phyloP scores from a whole-genome alignment of 2,329 filamentous ascomycete species.

The Ambrosiella xylebori region DNA sequence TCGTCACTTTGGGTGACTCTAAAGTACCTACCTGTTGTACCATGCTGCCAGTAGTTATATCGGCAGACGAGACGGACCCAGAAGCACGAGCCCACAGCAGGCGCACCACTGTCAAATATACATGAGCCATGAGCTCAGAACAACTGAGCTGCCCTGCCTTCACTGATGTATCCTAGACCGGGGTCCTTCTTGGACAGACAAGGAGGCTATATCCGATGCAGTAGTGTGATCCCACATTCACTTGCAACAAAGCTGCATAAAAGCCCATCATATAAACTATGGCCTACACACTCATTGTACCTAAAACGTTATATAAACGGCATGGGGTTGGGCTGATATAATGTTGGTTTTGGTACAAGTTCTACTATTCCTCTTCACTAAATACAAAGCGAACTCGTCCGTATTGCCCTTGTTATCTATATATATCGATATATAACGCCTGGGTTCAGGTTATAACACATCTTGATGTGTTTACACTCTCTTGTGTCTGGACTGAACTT shows the following conservation, averaged over 20 bases:
- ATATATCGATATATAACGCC: too few species aligned
- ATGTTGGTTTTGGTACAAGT: too few species aligned
- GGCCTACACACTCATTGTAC: background rate
- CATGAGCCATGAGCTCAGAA: background rate
- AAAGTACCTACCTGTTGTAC: background rate
- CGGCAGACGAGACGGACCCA: background rate
- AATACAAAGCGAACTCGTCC: too few species aligned
- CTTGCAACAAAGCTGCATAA: background rate
- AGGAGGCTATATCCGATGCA: background rate
- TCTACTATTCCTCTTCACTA: too few species aligned
- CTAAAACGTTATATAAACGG: background rate
- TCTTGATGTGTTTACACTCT: too few species aligned
- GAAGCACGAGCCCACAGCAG: background rate
- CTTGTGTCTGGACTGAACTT: too few species aligned
- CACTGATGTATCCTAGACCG: background rate
- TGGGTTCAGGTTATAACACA: too few species aligned
- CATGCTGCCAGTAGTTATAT: background rate
- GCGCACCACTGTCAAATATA: background rate
- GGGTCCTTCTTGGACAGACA: background rate
- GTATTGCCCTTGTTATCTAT: too few species aligned
- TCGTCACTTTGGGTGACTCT: background rate
- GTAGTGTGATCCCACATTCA: background rate
- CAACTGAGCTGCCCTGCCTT: background rate
- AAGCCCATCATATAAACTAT: background rate
- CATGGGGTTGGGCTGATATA: background rate